A percentile compares a stretch with the other conserved stretches of the same genome.
Conservation (phyloP, 306 rosid genomes). For the Cyamopsis tetragonoloba region DNA sequence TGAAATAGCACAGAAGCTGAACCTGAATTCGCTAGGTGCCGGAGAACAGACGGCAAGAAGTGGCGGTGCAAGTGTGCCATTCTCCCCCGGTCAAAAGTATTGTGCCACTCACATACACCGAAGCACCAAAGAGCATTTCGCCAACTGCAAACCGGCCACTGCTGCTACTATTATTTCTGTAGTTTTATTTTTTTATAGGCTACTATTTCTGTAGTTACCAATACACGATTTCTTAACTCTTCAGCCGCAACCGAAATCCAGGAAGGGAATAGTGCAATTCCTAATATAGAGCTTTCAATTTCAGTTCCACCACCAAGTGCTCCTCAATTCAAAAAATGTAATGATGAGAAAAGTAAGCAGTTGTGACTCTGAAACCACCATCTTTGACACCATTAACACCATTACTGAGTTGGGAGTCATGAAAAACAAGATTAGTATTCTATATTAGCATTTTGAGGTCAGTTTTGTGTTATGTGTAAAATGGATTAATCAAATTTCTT, state of each 20-base stretch:
- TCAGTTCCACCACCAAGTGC: conserved; percentile 48
- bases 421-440: too few relatives aligned
- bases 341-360: conserved; percentile 44
- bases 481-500: too few relatives aligned
- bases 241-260: conserved; percentile 11
- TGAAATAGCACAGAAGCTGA: conserved; percentile 42
- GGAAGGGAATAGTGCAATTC: conserved; percentile 30
- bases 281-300: conserved; percentile 59
- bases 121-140: conserved; percentile 59
- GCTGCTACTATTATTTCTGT: too few relatives aligned
- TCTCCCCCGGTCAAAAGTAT: conserved; percentile 64
- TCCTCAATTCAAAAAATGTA: conserved; percentile 10
- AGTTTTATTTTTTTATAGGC: too few relatives aligned
- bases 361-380: conserved; percentile 58
- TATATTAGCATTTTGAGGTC: too few relatives aligned
- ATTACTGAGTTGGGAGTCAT: too few relatives aligned
- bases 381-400: conserved; percentile 63
- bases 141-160: conserved; percentile 19
- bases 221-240: conserved; percentile 23
- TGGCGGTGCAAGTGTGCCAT: conserved; percentile 73
- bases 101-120: conserved; percentile 73
- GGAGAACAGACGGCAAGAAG: conserved; percentile 90
- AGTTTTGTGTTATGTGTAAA: too few relatives aligned
- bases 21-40: conserved; percentile 62
- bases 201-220: conserved; percentile 19